Evolutionary conservation across 1,284 basidiomycete genomes (phyloP), one percentile per base, ranked within the genome.

Genomic region (Afroboletus lepidellus): DNA sequence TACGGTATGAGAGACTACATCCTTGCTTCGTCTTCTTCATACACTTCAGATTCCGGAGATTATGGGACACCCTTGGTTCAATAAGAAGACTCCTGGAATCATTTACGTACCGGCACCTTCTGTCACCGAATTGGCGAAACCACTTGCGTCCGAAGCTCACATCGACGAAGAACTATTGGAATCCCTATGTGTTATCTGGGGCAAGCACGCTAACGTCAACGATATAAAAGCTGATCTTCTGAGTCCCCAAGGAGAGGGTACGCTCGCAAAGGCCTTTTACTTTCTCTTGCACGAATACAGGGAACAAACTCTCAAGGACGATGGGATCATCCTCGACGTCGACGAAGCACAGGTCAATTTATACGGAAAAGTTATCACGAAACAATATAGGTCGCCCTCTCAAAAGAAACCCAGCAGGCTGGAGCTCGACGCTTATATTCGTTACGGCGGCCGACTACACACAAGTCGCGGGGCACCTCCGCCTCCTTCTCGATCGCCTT

Each of bases 221-320:
- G 71, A 64, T n/a, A 85, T 90, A 63, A 78, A 75, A 50, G 66
- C 73, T 27, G 87, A 90, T 60, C 74, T 90, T 3, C 78, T 87
- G 57, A 79, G 83, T 32, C 79, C 83, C 13, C 74, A 76, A 29
- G 83, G 82, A 18, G 71, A 80, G 67, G 90, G 82, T 54, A 86
- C 85, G 5, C 85, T 93, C 66, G 91, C 93, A 25, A 98, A 98
- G 70, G 92, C 92, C 0, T 94, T 97, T 70, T 97, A 96, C 66
- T 94, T 92, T 69, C 77, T 97, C 41, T 78, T 97, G 21, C 77
- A 83, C 50, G 83, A 84, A 67, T 93, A 95, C 70, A 82, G 90
- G 48, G 88, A 90, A 62, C 82, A 83, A 55, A 81, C 84, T 20
- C 69, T 86, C 65, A 77, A 85, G 71, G 79, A 88, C 70, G 82